Evolutionary conservation across 768 basidiomycete species (phyloP).

Genomic region (Boletellus ananas): DNA sequence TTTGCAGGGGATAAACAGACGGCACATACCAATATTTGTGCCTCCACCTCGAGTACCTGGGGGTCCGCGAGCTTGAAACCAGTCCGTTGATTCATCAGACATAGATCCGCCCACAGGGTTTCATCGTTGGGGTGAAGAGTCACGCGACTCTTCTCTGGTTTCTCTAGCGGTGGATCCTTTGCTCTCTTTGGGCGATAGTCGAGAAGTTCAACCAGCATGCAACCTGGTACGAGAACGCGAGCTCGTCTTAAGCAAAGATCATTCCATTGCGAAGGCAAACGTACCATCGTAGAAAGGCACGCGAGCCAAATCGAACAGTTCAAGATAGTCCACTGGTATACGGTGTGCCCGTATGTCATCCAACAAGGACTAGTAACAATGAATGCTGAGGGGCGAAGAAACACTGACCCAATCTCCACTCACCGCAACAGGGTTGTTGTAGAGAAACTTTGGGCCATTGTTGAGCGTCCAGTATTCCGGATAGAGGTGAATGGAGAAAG

Average conservation of each 20-base stretch:
- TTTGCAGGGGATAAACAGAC: neutral
- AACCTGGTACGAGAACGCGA: conserved; percentile 45
- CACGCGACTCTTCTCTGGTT: conserved; percentile 62
- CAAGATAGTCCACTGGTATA: conserved; percentile 83
- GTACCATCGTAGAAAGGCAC: conserved; percentile 83
- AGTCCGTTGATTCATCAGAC: conserved; percentile 56
- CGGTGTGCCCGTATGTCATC: conserved; percentile 81
- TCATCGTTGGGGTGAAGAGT: conserved; percentile 77
- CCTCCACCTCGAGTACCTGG: conserved; percentile 71
- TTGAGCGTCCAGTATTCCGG: conserved; percentile 82
- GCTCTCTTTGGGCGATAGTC: conserved; percentile 64
- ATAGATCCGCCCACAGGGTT: conserved; percentile 77
- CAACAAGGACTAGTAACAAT: conserved; percentile 55
- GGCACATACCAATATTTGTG: conserved; percentile 60
- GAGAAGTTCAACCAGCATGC: conserved; percentile 79
- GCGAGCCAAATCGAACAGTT: conserved; percentile 67
- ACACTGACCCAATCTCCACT: conserved; percentile 9
- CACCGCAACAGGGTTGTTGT: conserved; percentile 72
- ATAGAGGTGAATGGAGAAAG: conserved; percentile 75
- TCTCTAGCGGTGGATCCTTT: conserved; percentile 56
- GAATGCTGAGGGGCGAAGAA: conserved; percentile 5
- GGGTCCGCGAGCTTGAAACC: conserved; percentile 64
- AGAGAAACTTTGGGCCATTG: conserved; percentile 75
- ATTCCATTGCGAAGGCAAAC: conserved; percentile 15
- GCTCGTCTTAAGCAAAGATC: neutral